phyloP scores from a whole-genome alignment of 164 flowering plant species.

The Litsea cubeba region DNA sequence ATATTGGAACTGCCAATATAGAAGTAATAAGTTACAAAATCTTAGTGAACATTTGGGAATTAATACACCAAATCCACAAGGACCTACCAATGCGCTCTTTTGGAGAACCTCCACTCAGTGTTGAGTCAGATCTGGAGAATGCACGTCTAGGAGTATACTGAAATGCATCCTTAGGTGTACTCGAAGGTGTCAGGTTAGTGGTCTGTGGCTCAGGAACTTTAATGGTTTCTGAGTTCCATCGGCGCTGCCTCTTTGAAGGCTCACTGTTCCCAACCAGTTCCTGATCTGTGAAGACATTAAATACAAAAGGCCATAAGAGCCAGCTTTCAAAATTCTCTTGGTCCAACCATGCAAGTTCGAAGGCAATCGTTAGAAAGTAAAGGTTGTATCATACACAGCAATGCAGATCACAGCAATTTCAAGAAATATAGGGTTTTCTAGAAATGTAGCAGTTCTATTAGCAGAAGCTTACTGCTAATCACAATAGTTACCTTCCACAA shows the following conservation, averaged over 20 bases:
- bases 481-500: neutral
- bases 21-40: neutral
- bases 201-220: constrained; percentile 38
- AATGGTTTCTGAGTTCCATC: constrained; percentile 59
- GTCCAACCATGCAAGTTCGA: neutral
- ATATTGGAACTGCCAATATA: constrained; percentile 66
- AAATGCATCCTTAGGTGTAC: constrained; percentile 38
- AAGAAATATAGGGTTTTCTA: too few species aligned
- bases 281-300: constrained; percentile 41
- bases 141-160: constrained; percentile 45
- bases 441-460: neutral
- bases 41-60: neutral
- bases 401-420: too few species aligned
- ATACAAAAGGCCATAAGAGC: neutral
- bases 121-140: constrained; percentile 51
- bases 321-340: neutral
- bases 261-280: constrained; percentile 46
- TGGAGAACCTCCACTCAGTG: constrained; percentile 43
- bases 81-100: constrained; percentile 85
- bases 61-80: neutral
- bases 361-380: neutral
- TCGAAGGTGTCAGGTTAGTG: constrained; percentile 19
- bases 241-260: constrained; percentile 68
- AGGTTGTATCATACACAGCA: neutral
- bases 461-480: neutral